Evolutionary conservation across 2,329 filamentous ascomycete species (phyloP), one percentile per base, ranked within the genome.

Genomic region (Xylaria sp.): DNA sequence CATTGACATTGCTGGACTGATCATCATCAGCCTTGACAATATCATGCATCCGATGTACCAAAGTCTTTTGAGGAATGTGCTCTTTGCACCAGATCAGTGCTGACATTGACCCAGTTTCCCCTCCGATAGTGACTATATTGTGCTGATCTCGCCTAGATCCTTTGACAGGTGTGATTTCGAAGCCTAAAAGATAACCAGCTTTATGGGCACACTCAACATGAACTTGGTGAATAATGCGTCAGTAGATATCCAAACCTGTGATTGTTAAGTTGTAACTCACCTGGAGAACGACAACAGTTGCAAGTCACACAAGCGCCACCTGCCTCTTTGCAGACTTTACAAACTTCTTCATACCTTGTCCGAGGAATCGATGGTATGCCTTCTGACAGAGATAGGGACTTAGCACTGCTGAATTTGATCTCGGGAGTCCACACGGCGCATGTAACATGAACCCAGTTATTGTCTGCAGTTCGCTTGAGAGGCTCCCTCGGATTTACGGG

Each of bases 361-460:
- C 87, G 84, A 0, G 92, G 87, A 65, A 99, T 94, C 6, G 92
- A 90, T 3, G 92, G 91, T 70, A 99, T 93, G 22, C 95, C 95
- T 80, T 99, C 96, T 1, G 92, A 94, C 36, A 94, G 91, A 72
- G 94, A 92, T 38, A 99, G 82, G 20, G 91, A 89, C 74, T 90
- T 89, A 20, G 94, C 91, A 73, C 92, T 92, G 69, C 92, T 94
- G 78, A 97, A 99, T 75, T 94, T 96, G 74, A 97, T 90, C 79
- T 99, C 96, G 0, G 93, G 90, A 11, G 92, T 94, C 89, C 93
- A 98, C 20, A 97, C 84, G 1, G 96, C 94, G 76, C 96, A 99
- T 42, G 91, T 90, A 31, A 98, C 93, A 77, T 99, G 96, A 17
- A 97, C 93, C 96, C 96, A 99, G 76, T 98, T 98, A 81, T 98